phyloP scores from a whole-genome alignment of 306 rosid genomes.

The Fagus sylvatica region DNA sequence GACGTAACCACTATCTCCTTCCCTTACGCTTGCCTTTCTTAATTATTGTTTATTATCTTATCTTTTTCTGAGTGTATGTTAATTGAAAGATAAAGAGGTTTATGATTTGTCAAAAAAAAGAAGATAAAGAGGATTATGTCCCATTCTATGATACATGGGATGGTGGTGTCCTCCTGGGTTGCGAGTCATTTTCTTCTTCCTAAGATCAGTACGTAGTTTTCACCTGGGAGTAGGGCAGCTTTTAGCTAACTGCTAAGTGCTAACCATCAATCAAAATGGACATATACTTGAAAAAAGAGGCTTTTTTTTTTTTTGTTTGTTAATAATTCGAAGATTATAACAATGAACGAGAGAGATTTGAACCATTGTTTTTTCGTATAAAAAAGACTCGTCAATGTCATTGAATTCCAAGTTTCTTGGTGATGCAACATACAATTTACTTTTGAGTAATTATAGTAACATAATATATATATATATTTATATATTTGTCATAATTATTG shows the following conservation, averaged over 20 bases:
- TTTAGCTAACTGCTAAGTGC: neutral
- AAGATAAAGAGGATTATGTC: neutral
- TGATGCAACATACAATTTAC: too few relatives aligned
- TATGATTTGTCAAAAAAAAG: too few relatives aligned
- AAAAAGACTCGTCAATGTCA: too few relatives aligned
- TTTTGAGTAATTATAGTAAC: too few relatives aligned
- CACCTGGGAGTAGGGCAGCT: neutral
- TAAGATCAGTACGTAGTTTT: slow-evolving; percentile 1
- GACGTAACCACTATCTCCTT: slow-evolving; percentile 16
- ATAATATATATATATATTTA: too few relatives aligned
- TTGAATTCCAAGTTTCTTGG: too few relatives aligned
- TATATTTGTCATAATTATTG: too few relatives aligned
- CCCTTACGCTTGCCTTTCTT: slow-evolving; percentile 23
- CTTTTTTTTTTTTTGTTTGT: too few relatives aligned
- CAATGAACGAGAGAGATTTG: too few relatives aligned
- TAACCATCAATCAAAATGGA: neutral
- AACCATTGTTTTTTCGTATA: too few relatives aligned
- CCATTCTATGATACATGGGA: slow-evolving; percentile 9
- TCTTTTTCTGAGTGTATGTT: neutral
- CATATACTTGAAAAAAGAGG: too few relatives aligned
- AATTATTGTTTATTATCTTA: neutral
- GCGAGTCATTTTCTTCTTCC: neutral
- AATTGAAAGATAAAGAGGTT: neutral
- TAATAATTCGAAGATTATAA: too few relatives aligned
- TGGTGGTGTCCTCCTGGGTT: slow-evolving; percentile 19